Base-by-base conservation (phyloP, 2,329 filamentous ascomycete species). In the Apiospora arundinis region DNA sequence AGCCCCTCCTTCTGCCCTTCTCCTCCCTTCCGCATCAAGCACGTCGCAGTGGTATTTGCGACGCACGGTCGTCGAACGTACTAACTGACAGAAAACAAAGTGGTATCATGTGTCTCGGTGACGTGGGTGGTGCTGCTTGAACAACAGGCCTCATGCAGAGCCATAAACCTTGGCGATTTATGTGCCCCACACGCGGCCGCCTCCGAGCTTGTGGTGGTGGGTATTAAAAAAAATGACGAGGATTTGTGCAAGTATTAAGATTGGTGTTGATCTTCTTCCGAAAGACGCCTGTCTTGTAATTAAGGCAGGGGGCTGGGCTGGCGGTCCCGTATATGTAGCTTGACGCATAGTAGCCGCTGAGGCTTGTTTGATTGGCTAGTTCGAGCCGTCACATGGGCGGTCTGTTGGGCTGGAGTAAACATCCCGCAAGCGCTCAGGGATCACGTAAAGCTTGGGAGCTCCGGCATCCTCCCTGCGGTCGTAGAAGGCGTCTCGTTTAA, bases 401-500 rank as follows among this genome's bases (percentile, higher is more conserved):
- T 37, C 52, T 60, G 52, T 60, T 28, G 52, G 52, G 32, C 56
- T 60, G 56, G 11, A 32, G 32, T 9, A 37, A n/a, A 23, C 56
- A 37, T 63, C 32, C 56, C 32, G 32, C 56, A 63, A 40, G 56
- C 56, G 56, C 32, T 40, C 32, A 40, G 18, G 32, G 32, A 40
- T 40, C 37, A 40, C 18, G 32, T 18, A 63, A 14, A 40, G 32
- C 32, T 37, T 40, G 67, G 63, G 32, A 70, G 56, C 56, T 12
- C 32, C 32, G 21, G 40, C 56, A n/a, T 9, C 32, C 28, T 37
- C 49, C 69, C 69, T 71, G 56, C 9, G 9, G 56, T 18, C 32
- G 32, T 49, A 69, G 60, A 28, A 70, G 66, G 37, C 40, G 70
- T 52, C 48, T 56, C 45, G 68, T 70, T 76, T 92, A 94, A 81